Base-by-base conservation (phyloP, 108 stramenopile species). In the Nannochloropsis oceanica region DNA sequence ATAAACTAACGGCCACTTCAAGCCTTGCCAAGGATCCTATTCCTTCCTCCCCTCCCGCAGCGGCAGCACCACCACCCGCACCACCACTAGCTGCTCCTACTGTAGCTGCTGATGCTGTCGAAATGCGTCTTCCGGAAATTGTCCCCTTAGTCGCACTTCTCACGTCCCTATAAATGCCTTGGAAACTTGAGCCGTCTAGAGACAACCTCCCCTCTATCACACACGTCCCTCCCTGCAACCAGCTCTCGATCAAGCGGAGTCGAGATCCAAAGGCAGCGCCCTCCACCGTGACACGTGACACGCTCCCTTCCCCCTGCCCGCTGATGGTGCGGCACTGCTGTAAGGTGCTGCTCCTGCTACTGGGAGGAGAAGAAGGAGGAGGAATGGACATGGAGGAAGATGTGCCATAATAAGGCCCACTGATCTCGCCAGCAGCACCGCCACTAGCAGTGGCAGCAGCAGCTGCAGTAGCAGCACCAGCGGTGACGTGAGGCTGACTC, bases 191-290 rank as follows among this genome's bases (percentile, higher is more conserved):
- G 59, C 86, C 34, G 83, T 83, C 82, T 43, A 86, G 20, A n/a
- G 86, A 81, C 44, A 86, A 46, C 22, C 86, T 27, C 25, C 86
- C 86, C 34, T 86, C 86, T n/a, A 86, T 44, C 20, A 43, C 14
- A n/a, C 79, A 81, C 0, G 25, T 83, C 43, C 46, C 44, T 25
- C 46, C 46, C 84, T 46, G 84, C 26, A 26, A 20, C 84, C 84
- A 84, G 27, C 26, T 25, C 84, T 84, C 84, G 5, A 84, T 25
- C 24, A 84, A 73, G 25, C 26, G 25, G 26, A 84, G 44, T 7
- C 46, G 22, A 20, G 59, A 59, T 11, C 84, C 84, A 18, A 84
- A 22, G 24, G 27, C 46, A 0, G 50, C 59, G 42, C 84, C 84
- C 18, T 46, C 44, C 24, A 84, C 84, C 2, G 26, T 59, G 13